Percentiles rank a stretch among this genome's conserved stretches.
These are phyloP conservation scores for Halteria grandinella DNA, from an alignment of 73 alveolate genomes.

Conservation along the genomic window DNA sequence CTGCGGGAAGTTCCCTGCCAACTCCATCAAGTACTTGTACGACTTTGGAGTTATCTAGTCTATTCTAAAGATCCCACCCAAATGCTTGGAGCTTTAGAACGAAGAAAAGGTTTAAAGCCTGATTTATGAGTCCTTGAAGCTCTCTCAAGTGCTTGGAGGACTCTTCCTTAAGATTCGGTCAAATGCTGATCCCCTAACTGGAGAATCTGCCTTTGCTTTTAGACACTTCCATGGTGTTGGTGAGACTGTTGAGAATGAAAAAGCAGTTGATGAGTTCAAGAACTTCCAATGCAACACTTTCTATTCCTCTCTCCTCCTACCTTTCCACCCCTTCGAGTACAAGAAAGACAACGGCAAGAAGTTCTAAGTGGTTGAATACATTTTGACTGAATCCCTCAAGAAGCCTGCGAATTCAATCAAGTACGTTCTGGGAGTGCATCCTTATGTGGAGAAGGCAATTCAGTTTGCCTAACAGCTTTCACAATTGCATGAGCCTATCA, in stretches of 20 bases:
- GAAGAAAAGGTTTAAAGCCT: conserved; percentile 46
- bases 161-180: too few species aligned
- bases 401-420: conserved; percentile 60
- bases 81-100: conserved; percentile 57
- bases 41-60: conserved; percentile 69
- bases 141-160: conserved; percentile 70
- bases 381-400: conserved; percentile 62
- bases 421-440: conserved; percentile 28
- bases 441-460: conserved; percentile 32
- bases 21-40: conserved; percentile 73
- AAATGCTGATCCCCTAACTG: too few species aligned
- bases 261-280: conserved; percentile 17
- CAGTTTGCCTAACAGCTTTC: background rate
- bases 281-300: conserved; percentile 57
- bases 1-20: conserved; percentile 67
- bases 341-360: conserved; percentile 27
- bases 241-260: too few species aligned
- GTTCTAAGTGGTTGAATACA: conserved; percentile 29
- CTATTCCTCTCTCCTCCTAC: conserved; percentile 58
- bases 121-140: conserved; percentile 37
- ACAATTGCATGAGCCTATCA: too few species aligned
- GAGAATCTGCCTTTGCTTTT: too few species aligned
- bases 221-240: too few species aligned
- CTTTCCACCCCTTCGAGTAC: conserved; percentile 51
- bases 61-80: conserved; percentile 71